A percentile compares a stretch with the other conserved stretches of the same genome.
phyloP scores from a whole-genome alignment of 306 rosid species.

The Bauhinia variegata region DNA sequence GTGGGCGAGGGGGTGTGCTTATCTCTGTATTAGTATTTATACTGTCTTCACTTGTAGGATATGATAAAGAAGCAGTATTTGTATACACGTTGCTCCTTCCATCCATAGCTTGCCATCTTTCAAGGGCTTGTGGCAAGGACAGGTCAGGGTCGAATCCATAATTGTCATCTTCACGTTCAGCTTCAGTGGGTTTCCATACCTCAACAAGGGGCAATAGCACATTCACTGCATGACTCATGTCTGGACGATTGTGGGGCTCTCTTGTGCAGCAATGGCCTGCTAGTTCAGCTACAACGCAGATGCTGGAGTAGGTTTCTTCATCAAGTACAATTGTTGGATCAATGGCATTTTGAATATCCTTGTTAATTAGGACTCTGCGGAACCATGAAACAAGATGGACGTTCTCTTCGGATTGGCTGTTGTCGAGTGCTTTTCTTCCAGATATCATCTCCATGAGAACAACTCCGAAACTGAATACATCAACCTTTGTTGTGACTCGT shows the following conservation, averaged over 20 bases:
- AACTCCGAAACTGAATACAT: constrained; percentile 92
- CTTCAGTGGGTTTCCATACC: constrained; percentile 75
- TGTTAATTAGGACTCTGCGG: constrained; percentile 55
- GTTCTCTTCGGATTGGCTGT: constrained; percentile 71
- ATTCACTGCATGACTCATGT: constrained; percentile 79
- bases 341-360: constrained; percentile 50
- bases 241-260: constrained; percentile 86
- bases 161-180: constrained; percentile 49
- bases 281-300: constrained; percentile 64
- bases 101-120: constrained; percentile 71
- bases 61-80: constrained; percentile 42
- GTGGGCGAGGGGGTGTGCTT: constrained; percentile 56
- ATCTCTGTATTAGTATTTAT: constrained; percentile 62
- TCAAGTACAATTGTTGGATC: constrained; percentile 62
- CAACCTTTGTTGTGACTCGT: constrained; percentile 79
- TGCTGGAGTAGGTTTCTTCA: constrained; percentile 57
- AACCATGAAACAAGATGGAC: constrained; percentile 86
- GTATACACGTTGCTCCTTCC: constrained; percentile 39
- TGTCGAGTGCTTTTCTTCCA: constrained; percentile 81
- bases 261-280: constrained; percentile 83
- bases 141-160: constrained; percentile 62
- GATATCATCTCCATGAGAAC: constrained; percentile 86
- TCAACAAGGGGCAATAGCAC: constrained; percentile 76
- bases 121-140: constrained; percentile 64
- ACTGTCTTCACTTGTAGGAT: constrained; percentile 38